Evolutionary conservation across 2,329 filamentous ascomycete genomes (phyloP).

Genomic region (Pseudogymnoascus sp.): DNA sequence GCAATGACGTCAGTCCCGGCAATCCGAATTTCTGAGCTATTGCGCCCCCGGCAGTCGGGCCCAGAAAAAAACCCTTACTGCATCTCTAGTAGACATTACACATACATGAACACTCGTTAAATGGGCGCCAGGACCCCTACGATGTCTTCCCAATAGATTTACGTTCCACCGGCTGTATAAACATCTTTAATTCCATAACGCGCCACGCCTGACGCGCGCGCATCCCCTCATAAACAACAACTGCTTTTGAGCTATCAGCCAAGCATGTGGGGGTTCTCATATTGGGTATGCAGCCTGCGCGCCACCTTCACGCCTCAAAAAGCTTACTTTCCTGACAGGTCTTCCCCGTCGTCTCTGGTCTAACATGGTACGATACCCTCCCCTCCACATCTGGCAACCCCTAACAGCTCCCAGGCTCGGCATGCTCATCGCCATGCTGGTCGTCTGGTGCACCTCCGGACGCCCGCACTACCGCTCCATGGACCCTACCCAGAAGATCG

Average conservation of each 20-base stretch:
- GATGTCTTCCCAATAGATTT: not conserved
- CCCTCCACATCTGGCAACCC: slow-evolving; percentile 20
- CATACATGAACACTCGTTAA: slow-evolving; percentile 2
- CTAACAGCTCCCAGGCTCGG: slow-evolving; percentile 39
- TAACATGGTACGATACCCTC: slow-evolving; percentile 33
- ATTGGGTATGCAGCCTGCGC: slow-evolving; percentile 37
- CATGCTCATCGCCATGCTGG: slow-evolving; percentile 61
- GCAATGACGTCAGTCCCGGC: not conserved
- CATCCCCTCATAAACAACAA: not conserved
- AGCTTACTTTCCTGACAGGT: slow-evolving; percentile 33
- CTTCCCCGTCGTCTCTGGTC: slow-evolving; percentile 60
- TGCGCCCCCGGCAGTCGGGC: not conserved
- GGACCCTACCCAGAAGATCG: slow-evolving; percentile 48
- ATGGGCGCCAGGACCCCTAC: not conserved
- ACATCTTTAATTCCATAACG: not conserved
- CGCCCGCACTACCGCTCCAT: slow-evolving; percentile 54
- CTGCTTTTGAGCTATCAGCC: not conserved
- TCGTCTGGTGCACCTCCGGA: slow-evolving; percentile 57
- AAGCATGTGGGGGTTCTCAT: slow-evolving; percentile 29
- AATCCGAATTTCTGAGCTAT: slow-evolving; percentile 4
- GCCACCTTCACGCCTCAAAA: not conserved
- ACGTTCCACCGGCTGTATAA: not conserved
- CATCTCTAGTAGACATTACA: not conserved
- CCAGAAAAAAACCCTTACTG: not conserved
- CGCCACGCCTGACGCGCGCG: not conserved